Conservation (phyloP, 1,284 basidiomycete species). For the Tilletiopsis washingtonensis region DNA sequence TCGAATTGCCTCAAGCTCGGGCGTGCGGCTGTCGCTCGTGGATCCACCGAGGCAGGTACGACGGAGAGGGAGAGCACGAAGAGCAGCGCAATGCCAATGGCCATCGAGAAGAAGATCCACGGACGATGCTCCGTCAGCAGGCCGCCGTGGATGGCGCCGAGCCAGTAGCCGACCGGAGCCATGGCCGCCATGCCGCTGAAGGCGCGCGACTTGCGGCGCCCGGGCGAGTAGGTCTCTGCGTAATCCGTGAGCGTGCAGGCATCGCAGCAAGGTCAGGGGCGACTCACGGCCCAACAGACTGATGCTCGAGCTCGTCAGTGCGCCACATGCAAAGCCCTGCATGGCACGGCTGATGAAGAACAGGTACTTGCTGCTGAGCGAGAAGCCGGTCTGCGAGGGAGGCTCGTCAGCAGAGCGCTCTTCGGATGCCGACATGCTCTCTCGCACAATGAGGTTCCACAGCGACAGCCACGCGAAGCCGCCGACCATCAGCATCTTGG, state of each 20-base stretch:
- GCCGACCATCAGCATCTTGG: slow-evolving; percentile 6
- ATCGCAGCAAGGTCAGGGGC: background rate
- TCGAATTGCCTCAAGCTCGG: slow-evolving; percentile 9
- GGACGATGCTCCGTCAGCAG: slow-evolving; percentile 1
- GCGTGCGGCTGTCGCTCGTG: background rate
- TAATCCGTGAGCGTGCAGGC: background rate
- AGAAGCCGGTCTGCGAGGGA: slow-evolving; percentile 5
- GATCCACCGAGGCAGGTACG: too few relatives aligned
- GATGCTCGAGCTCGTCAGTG: slow-evolving; percentile 8
- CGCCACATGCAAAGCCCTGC: slow-evolving; percentile 14
- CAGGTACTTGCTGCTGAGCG: slow-evolving; percentile 4
- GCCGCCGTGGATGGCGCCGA: slow-evolving; percentile 16
- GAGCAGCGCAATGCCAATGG: background rate
- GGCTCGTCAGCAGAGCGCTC: too few relatives aligned
- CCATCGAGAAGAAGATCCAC: slow-evolving; percentile 11
- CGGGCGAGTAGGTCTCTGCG: slow-evolving; percentile 12
- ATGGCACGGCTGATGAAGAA: slow-evolving; percentile 16
- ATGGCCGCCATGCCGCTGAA: slow-evolving; percentile 13
- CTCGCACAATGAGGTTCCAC: slow-evolving; percentile 5
- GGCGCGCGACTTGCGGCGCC: slow-evolving; percentile 14
- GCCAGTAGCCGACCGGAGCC: slow-evolving; percentile 15
- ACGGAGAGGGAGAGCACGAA: slow-evolving; percentile 3
- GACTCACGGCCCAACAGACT: slow-evolving; percentile 10
- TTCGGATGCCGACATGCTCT: too few relatives aligned
- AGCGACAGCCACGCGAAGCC: slow-evolving; percentile 10